Base-by-base conservation (phyloP, 164 flowering plant species). In the Vitis rupestris region DNA sequence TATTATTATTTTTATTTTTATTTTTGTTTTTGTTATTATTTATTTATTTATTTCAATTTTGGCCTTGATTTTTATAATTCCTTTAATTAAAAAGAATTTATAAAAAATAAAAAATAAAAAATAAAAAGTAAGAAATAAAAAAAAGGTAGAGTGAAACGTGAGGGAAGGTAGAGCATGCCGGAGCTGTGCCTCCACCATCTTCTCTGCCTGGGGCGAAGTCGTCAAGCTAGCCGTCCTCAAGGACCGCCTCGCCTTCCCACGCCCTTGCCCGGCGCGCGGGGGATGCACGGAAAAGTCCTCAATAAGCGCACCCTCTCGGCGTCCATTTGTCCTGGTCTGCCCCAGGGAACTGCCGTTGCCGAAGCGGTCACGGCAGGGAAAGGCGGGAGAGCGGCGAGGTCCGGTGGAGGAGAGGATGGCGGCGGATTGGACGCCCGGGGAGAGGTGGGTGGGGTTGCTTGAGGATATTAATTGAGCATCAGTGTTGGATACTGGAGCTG, bases 121-220 rank as follows among this genome's bases (percentile, higher is more conserved):
- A 31, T 17, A 17, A 17, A 17, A 17, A 17, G 17, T 17, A 17
- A 17, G 17, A 17, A 17, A 17, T 17, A 3, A 3, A 31, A 31
- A 4, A 37, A 37, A 37, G 7, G 44, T 37, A 31, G 7, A 31
- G 4, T 31, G 44, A 31, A 31, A 31, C 4, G 4, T 31, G 44
- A 31, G 6, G 44, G 44, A 31, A 31, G 44, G 44, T 6, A 23
- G 27, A 23, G 44, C 0, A 37, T 37, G 44, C 44, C 44, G 44
- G 44, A 37, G 44, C 44, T 37, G 44, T 37, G 4, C 44, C 44
- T 37, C 44, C 90, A 89, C 97, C 19, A 85, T 94, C 87, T 92
- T 94, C 93, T 94, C 98, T 82, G 88, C 97, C 70, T 89, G 91
- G 77, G 98, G 98, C 8, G 89, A 88, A 72, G 84, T 94, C 61